phyloP scores from a whole-genome alignment of 2,329 filamentous ascomycete species.

The Endothia cerciana region DNA sequence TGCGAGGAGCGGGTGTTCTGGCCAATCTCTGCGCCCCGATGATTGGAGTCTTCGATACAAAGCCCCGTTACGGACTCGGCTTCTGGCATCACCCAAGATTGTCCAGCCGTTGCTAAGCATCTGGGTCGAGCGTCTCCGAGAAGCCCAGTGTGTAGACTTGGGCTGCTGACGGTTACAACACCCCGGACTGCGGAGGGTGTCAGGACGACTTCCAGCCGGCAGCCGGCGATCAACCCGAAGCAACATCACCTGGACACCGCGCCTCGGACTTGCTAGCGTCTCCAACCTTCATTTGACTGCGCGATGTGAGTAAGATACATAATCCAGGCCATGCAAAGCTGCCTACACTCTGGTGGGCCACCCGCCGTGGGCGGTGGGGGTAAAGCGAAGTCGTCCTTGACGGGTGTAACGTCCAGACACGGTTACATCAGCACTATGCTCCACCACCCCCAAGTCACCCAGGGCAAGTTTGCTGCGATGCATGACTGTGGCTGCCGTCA shows the following conservation, averaged over 20 bases:
- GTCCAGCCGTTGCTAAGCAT: neutral
- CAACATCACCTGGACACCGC: neutral
- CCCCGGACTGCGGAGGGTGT: neutral
- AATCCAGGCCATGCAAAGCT: neutral
- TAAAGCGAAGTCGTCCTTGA: neutral
- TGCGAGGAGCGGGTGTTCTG: neutral
- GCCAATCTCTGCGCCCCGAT: neutral
- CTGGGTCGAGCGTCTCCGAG: slow-evolving; percentile 9
- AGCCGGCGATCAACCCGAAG: neutral
- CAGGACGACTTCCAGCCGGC: neutral
- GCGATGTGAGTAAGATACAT: neutral
- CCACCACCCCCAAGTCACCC: neutral
- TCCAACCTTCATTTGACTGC: neutral
- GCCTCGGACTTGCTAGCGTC: neutral
- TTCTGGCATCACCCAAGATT: neutral
- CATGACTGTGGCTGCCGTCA: neutral
- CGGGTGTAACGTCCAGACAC: neutral
- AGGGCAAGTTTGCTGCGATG: neutral
- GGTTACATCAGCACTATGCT: neutral
- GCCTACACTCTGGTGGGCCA: neutral
- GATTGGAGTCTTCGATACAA: neutral
- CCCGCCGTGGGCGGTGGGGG: neutral
- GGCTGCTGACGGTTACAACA: neutral
- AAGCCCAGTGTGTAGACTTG: neutral
- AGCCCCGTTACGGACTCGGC: neutral